Conservation (phyloP, 495 filamentous ascomycete species). For the Saxispiralis lemnorum region DNA sequence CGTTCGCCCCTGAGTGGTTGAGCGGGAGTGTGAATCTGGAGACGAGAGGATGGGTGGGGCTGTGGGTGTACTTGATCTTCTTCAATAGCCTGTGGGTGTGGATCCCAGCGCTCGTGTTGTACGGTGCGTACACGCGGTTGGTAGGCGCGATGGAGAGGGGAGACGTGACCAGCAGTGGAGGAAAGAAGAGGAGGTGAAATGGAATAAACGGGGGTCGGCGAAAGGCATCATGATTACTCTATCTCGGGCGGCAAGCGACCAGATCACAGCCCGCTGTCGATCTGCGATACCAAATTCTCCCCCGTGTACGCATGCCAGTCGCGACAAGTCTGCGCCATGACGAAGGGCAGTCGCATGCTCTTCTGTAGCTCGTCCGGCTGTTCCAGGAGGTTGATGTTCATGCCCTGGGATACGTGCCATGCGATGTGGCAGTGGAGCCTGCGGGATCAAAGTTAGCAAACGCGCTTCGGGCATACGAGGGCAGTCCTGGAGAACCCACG, state of each 20-base stretch:
- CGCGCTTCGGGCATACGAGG: too few species aligned
- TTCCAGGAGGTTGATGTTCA: conserved; percentile 17
- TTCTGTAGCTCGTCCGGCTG: conserved; percentile 6
- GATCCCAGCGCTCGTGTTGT: conserved; percentile 56
- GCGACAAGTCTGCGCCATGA: conserved; percentile 17
- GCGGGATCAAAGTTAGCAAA: too few species aligned
- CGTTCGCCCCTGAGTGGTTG: conserved; percentile 88
- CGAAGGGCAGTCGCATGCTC: conserved; percentile 8
- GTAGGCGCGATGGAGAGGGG: neutral
- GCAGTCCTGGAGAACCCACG: neutral
- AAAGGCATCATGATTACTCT: too few species aligned
- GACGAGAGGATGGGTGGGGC: conserved; percentile 66
- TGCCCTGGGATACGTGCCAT: conserved; percentile 14
- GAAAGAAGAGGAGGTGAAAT: neutral
- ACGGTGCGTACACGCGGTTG: conserved; percentile 32
- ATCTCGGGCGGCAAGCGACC: too few species aligned
- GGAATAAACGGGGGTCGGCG: too few species aligned
- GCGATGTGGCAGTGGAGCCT: conserved; percentile 18
- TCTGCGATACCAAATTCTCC: conserved; percentile 7
- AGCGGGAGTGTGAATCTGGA: conserved; percentile 59
- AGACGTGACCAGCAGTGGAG: neutral
- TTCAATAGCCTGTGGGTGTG: conserved; percentile 85
- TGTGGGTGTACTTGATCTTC: conserved; percentile 77
- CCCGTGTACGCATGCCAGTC: conserved; percentile 17
- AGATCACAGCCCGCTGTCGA: conserved; percentile 9